Evolutionary conservation across 2,329 filamentous ascomycete genomes (phyloP), one percentile per base, ranked within the genome.

Genomic region (Alternaria tenuissima): DNA sequence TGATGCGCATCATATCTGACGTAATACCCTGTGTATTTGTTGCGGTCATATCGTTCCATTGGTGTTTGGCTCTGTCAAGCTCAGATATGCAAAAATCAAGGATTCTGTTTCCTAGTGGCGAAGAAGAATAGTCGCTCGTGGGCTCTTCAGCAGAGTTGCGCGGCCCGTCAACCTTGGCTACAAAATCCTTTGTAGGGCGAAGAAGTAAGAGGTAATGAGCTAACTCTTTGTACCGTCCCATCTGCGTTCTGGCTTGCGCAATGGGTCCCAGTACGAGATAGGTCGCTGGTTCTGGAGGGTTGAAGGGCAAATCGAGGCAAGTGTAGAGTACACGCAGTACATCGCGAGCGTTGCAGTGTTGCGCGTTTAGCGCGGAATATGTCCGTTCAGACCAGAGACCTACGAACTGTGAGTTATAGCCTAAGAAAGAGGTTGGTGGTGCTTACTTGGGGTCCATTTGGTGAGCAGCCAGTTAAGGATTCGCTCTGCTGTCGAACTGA

Each of bases 391-490:
- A 79, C 63, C 84, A 80, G 3, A 78, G 79, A 68, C 77, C 78
- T 80, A 32, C 14, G 41, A 16, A 36, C n/a, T 49, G 55, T 74
- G 24, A 76, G 61, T 52, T 58, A 49, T 20, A n/a, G 8, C 20
- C 20, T 3, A 2, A 1, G 32, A n/a, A 1, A 32, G 20, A 8
- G 11, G 3, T 11, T 12, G 4, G 16, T 5, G 42, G 30, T 20
- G 77, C 86, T 75, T 82, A 94, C 92, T 89, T 65, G 93, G 91
- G 66, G 88, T 89, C 93, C 94, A 99, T 70, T 86, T 89, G 34
- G 88, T 86, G 68, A 93, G 89, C 1, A 95, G 77, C 95, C 95
- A 99, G 68, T 88, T 85, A 57, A 95, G 86, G 36, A 95, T 85
- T 69, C 91, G 87, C 64, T 88, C 90, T 38, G 88, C 89, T 4